phyloP scores from a whole-genome alignment of 2,329 filamentous ascomycete species.

The Hypoxylon sp. region DNA sequence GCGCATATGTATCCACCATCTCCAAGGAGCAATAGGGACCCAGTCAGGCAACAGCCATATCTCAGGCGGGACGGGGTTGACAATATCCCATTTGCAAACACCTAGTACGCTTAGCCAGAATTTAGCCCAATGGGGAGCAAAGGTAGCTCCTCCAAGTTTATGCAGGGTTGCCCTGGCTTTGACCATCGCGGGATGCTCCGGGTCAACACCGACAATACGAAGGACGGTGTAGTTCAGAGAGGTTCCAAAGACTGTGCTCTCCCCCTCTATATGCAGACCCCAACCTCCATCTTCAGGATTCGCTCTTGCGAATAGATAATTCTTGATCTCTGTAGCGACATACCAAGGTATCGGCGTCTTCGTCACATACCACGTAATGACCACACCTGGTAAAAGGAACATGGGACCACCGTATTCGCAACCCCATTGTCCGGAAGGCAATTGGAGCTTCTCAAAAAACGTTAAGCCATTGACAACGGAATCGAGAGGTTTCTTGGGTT shows the following conservation, averaged over 20 bases:
- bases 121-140: slow-evolving; percentile 95
- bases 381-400: slow-evolving; percentile 90
- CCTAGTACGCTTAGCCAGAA: slow-evolving; percentile 92
- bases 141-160: slow-evolving; percentile 85
- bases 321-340: slow-evolving; percentile 89
- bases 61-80: slow-evolving; percentile 95
- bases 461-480: slow-evolving; percentile 85
- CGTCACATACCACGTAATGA: slow-evolving; percentile 90
- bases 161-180: slow-evolving; percentile 88
- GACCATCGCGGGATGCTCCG: slow-evolving; percentile 87
- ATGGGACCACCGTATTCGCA: slow-evolving; percentile 98
- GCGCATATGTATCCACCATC: slow-evolving; percentile 99
- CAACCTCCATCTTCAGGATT: slow-evolving; percentile 93
- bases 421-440: slow-evolving; percentile 92
- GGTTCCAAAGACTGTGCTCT: slow-evolving; percentile 93
- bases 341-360: slow-evolving; percentile 86
- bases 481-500: slow-evolving; percentile 80
- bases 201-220: slow-evolving; percentile 84
- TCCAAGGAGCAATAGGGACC: slow-evolving; percentile 90
- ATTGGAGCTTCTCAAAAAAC: slow-evolving; percentile 92
- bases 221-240: slow-evolving; percentile 88
- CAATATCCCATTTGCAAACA: slow-evolving; percentile 88
- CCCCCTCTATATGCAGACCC: slow-evolving; percentile 95
- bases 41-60: slow-evolving; percentile 94
- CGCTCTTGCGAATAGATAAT: slow-evolving; percentile 90